phyloP scores from a whole-genome alignment of 2,329 filamentous ascomycete species.

The Epichloe elymi region DNA sequence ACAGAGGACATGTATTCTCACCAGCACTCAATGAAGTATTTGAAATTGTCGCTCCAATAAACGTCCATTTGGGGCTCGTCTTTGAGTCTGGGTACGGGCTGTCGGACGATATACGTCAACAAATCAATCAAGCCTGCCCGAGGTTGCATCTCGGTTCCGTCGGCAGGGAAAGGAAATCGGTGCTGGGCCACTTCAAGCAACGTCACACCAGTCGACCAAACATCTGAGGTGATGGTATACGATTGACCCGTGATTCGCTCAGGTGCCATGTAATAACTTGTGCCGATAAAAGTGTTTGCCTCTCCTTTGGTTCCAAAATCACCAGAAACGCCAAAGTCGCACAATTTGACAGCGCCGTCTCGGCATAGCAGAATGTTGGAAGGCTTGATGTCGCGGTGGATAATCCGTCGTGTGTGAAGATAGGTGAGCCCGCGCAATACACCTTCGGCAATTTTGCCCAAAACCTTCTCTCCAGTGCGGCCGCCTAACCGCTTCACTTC shows the following conservation, averaged over 20 bases:
- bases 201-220: constrained; percentile 95
- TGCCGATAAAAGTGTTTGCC: constrained; percentile 97
- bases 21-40: constrained; percentile 99
- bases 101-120: constrained; percentile 91
- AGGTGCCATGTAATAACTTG: constrained; percentile 98
- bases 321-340: constrained; percentile 94
- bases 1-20: constrained; percentile 35
- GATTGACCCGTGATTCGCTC: constrained; percentile 95
- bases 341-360: constrained; percentile 88
- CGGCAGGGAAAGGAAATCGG: constrained; percentile 93
- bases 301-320: constrained; percentile 98
- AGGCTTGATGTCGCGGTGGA: constrained; percentile 97
- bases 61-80: constrained; percentile 85
- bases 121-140: constrained; percentile 87
- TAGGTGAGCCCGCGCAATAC: constrained; percentile 91
- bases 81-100: constrained; percentile 88
- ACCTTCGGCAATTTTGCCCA: constrained; percentile 92
- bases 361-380: constrained; percentile 92
- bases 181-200: constrained; percentile 98
- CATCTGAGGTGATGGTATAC: constrained; percentile 96
- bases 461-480: constrained; percentile 88
- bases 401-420: constrained; percentile 89
- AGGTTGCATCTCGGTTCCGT: constrained; percentile 91
- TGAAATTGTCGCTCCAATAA: constrained; percentile 93
- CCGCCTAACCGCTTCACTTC: constrained; percentile 94